phyloP scores from a whole-genome alignment of 805 yeast genomes.

The Pichia californica region DNA sequence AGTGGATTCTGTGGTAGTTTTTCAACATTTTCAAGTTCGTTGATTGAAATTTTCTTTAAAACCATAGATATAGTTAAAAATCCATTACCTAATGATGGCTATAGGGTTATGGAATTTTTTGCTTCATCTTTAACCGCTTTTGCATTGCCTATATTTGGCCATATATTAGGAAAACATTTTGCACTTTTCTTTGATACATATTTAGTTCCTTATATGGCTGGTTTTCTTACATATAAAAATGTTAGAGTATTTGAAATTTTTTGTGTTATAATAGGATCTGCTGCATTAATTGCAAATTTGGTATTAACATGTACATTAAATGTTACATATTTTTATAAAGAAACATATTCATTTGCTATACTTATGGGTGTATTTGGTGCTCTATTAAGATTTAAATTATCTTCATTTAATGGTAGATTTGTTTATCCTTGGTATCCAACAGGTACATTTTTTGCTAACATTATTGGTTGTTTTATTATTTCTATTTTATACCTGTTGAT shows the following conservation, averaged over 20 bases:
- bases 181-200: slow-evolving; percentile 9
- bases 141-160: slow-evolving; percentile 55
- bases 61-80: slow-evolving; percentile 36
- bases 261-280: slow-evolving; percentile 20
- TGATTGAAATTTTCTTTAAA: slow-evolving; percentile 46
- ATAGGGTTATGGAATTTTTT: slow-evolving; percentile 71
- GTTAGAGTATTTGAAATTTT: slow-evolving; percentile 12
- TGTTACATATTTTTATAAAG: slow-evolving; percentile 42
- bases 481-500: slow-evolving; percentile 17
- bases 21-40: slow-evolving; percentile 68
- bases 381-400: slow-evolving; percentile 46
- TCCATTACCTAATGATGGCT: slow-evolving; percentile 54
- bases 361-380: slow-evolving; percentile 73
- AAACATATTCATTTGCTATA: slow-evolving; percentile 60
- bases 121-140: slow-evolving; percentile 57
- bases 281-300: slow-evolving; percentile 32
- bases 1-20: slow-evolving; percentile 82
- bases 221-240: slow-evolving; percentile 9
- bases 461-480: slow-evolving; percentile 19
- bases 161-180: slow-evolving; percentile 51
- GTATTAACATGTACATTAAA: slow-evolving; percentile 36
- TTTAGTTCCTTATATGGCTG: slow-evolving; percentile 5
- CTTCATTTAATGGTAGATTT: slow-evolving; percentile 40
- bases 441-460: slow-evolving; percentile 41
- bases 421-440: slow-evolving; percentile 41